Evolutionary conservation across 2,329 filamentous ascomycete species (phyloP).

Genomic region (Paraconiothyrium brasiliense): DNA sequence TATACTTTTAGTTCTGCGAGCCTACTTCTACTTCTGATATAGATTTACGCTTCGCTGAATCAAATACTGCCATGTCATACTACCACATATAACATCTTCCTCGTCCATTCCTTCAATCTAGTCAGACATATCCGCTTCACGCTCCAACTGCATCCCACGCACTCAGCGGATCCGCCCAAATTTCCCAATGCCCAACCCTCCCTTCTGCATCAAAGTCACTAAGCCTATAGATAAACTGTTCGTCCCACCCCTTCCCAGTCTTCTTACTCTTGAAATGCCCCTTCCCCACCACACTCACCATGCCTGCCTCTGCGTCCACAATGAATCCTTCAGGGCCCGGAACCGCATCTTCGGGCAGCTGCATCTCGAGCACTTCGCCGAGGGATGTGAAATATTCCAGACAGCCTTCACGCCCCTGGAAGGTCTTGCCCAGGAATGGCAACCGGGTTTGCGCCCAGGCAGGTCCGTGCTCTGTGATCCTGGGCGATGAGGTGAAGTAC

Average conservation of each 20-base stretch:
- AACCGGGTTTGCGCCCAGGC: constrained; percentile 47
- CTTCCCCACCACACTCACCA: constrained; percentile 50
- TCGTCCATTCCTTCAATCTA: not conserved
- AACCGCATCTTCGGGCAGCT: constrained; percentile 41
- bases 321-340: constrained; percentile 44
- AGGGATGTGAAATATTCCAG: constrained; percentile 52
- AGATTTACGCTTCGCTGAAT: constrained; percentile 1
- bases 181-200: constrained; percentile 55
- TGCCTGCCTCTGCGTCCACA: constrained; percentile 48
- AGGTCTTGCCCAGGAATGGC: constrained; percentile 53
- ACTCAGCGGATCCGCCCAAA: constrained; percentile 56
- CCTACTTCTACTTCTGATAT: constrained; percentile 10
- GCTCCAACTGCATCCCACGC: constrained; percentile 52
- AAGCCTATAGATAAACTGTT: constrained; percentile 53
- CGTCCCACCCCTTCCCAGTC: constrained; percentile 53
- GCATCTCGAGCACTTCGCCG: constrained; percentile 45
- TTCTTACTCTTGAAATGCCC: constrained; percentile 46
- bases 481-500: constrained; percentile 40
- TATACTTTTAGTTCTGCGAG: constrained; percentile 8
- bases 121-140: not conserved
- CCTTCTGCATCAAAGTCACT: constrained; percentile 52
- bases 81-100: not conserved
- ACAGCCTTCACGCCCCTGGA: constrained; percentile 45
- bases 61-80: constrained; percentile 1
- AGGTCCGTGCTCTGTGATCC: constrained; percentile 56